These are phyloP conservation scores for Lecanosticta acicola DNA, from an alignment of 2,329 filamentous ascomycete genomes.

Conservation along the genomic window DNA sequence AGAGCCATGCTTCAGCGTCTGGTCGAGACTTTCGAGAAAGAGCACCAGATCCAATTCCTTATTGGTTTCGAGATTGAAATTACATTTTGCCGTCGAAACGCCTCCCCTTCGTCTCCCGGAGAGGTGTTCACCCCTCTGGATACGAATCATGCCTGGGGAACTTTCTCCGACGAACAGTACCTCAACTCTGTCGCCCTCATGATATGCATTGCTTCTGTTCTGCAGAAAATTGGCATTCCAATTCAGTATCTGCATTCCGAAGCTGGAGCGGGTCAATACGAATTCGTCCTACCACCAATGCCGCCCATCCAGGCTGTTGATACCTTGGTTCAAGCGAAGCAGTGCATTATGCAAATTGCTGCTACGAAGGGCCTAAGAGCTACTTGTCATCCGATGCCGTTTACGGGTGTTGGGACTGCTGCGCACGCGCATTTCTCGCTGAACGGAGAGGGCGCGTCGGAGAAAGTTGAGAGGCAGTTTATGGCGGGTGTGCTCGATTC, in stretches of 20 bases:
- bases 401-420: conserved; percentile 56
- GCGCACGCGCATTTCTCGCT: conserved; percentile 67
- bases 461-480: conserved; percentile 56
- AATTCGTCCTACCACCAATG: conserved; percentile 62
- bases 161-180: conserved; percentile 58
- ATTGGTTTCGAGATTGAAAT: conserved; percentile 81
- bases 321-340: conserved; percentile 62
- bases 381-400: conserved; percentile 70
- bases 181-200: conserved; percentile 54
- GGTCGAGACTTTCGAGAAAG: conserved; percentile 46
- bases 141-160: conserved; percentile 65
- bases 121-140: conserved; percentile 43
- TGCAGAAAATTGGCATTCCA: conserved; percentile 58
- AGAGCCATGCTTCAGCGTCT: conserved; percentile 43
- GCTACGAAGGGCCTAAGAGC: conserved; percentile 58
- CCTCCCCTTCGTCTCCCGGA: neutral
- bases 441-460: conserved; percentile 34
- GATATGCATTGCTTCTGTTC: conserved; percentile 57
- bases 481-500: conserved; percentile 63
- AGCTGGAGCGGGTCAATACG: conserved; percentile 67
- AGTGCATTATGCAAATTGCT: conserved; percentile 62
- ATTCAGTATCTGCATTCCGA: conserved; percentile 72
- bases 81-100: conserved; percentile 50
- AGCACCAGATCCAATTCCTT: conserved; percentile 54
- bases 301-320: conserved; percentile 65